These are phyloP conservation scores for Ogataea corticis DNA, from an alignment of 805 yeast species.

Conservation along the genomic window DNA sequence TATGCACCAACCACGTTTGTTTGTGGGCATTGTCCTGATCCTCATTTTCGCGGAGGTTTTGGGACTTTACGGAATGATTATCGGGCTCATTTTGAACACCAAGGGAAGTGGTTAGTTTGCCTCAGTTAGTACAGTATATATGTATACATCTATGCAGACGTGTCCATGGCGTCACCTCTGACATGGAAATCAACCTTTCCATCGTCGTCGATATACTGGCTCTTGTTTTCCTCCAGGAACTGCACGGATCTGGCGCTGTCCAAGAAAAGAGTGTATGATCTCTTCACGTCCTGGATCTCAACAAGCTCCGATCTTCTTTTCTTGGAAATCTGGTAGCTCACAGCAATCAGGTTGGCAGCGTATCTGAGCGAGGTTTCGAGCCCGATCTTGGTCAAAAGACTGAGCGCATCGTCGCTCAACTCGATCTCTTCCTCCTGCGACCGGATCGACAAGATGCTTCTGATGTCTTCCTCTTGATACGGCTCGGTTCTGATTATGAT, in stretches of 20 bases:
- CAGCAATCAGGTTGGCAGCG: conserved; percentile 86
- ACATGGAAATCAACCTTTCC: conserved; percentile 67
- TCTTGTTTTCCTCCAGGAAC: conserved; percentile 52
- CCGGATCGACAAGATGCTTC: conserved; percentile 78
- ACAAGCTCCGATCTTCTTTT: conserved; percentile 71
- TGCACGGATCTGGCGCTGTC: conserved; percentile 82
- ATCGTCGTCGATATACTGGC: conserved; percentile 72
- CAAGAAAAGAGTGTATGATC: conserved; percentile 77
- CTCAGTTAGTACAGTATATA: not conserved
- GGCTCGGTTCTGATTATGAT: conserved; percentile 90
- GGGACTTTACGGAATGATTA: conserved; percentile 94
- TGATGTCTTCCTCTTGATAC: conserved; percentile 81
- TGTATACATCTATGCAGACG: conserved; percentile 14
- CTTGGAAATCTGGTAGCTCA: conserved; percentile 80
- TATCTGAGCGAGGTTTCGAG: conserved; percentile 81
- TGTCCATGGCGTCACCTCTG: conserved; percentile 38
- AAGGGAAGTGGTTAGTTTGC: conserved; percentile 63
- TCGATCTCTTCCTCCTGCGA: conserved; percentile 74
- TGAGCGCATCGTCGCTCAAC: conserved; percentile 67
- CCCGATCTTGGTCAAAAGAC: conserved; percentile 72
- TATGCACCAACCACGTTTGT: conserved; percentile 95
- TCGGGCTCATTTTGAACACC: conserved; percentile 89
- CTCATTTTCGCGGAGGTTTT: conserved; percentile 97
- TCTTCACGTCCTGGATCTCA: conserved; percentile 71
- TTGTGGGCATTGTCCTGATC: conserved; percentile 96